These are phyloP conservation scores for Colletotrichum simmondsii DNA, from an alignment of 2,329 filamentous ascomycete species.

Conservation along the genomic window DNA sequence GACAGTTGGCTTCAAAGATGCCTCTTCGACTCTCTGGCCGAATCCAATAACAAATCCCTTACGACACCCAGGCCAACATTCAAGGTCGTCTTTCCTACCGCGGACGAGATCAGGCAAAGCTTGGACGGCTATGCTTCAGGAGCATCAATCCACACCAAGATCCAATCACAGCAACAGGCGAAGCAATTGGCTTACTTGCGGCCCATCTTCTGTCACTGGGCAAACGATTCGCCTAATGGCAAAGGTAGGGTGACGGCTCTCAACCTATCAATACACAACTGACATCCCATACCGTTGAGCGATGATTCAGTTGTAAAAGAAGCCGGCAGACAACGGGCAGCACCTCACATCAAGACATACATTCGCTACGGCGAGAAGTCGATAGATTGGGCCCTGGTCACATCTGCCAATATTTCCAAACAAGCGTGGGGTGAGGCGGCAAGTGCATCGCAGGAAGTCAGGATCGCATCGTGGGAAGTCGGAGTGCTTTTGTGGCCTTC, in stretches of 20 bases:
- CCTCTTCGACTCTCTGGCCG: conserved; percentile 63
- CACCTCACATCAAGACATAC: conserved; percentile 92
- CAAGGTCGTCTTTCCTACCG: conserved; percentile 83
- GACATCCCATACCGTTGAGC: conserved; percentile 39
- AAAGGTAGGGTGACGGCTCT: conserved; percentile 38
- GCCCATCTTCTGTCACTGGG: conserved; percentile 81
- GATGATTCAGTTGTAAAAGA: conserved; percentile 47
- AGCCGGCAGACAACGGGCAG: conserved; percentile 74
- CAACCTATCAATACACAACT: not conserved
- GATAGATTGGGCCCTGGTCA: conserved; percentile 88
- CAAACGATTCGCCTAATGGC: conserved; percentile 63
- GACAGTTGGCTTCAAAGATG: conserved; percentile 78
- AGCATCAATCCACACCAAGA: conserved; percentile 84
- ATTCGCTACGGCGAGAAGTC: conserved; percentile 69
- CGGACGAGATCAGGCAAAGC: conserved; percentile 80
- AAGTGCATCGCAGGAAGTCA: conserved; percentile 68
- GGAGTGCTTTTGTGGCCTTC: conserved; percentile 87
- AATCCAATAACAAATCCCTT: conserved; percentile 40
- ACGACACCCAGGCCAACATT: conserved; percentile 58
- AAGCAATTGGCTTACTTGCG: conserved; percentile 80
- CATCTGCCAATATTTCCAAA: conserved; percentile 90
- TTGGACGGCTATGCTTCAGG: conserved; percentile 84
- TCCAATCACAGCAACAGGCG: conserved; percentile 74
- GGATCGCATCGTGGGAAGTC: conserved; percentile 84
- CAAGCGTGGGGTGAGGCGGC: conserved; percentile 85